Conservation (phyloP, 352 stramenopile species). For the Globisporangium apiculatum region DNA sequence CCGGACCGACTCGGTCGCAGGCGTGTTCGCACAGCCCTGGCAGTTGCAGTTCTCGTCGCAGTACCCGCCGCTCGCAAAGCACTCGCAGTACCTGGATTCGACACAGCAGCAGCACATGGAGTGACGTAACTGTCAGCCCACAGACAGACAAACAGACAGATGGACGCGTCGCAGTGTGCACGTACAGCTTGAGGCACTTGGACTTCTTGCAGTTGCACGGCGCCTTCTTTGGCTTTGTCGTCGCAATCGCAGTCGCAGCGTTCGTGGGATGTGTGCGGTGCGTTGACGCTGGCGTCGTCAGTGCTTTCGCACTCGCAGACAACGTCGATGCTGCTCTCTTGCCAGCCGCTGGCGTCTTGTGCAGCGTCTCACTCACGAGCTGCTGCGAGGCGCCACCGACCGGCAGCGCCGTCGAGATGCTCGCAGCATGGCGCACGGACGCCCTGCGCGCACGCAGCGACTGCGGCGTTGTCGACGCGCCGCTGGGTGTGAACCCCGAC, state of each 20-base stretch:
- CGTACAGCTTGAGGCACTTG: constrained; percentile 94
- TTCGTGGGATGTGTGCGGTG: not conserved
- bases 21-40: constrained; percentile 87
- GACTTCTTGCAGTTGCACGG: constrained; percentile 97
- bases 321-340: not conserved
- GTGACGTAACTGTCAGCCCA: no score
- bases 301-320: not conserved
- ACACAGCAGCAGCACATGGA: not conserved
- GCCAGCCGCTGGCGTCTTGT: not conserved
- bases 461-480: not conserved
- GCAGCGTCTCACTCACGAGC: constrained; percentile 2
- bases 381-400: not conserved
- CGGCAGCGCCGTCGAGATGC: constrained; percentile 2
- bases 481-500: constrained; percentile 6
- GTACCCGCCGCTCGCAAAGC: constrained; percentile 89
- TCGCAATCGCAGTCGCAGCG: not conserved
- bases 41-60: constrained; percentile 93
- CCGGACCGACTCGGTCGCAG: constrained; percentile 51
- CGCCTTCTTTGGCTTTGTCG: constrained; percentile 37
- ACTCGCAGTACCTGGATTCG: constrained; percentile 88
- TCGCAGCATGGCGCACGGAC: constrained; percentile 1
- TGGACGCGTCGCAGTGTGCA: no score
- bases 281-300: not conserved
- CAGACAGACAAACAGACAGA: no score
- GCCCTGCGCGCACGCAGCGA: constrained; percentile 1